Base-by-base conservation (phyloP, 2,329 filamentous ascomycete genomes). In the Calonectria pseudoturangicola region DNA sequence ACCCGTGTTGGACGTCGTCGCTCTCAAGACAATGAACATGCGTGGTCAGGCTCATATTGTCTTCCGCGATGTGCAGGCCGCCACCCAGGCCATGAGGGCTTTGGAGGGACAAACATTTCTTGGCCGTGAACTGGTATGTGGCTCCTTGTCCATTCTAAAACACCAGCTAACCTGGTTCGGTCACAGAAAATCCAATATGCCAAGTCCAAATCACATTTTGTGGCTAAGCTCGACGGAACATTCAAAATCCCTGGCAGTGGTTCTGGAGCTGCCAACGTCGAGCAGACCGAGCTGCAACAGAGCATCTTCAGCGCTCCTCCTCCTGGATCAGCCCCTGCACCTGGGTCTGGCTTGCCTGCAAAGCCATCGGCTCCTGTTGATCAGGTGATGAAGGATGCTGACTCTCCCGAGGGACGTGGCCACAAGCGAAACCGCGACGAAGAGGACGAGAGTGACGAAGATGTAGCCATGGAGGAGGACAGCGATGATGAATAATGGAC, bases 21-120 rank as follows among this genome's bases (percentile, higher is more conserved):
- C 95, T 36, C 88, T 98, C 79, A 97, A 95, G 86, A 98, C 95
- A 1, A 89, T 89, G 83, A 95, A 95, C 86, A 98, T 98, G 96
- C 93, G 97, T 63, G 97, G 97, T 3, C 97, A 99, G 85, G 97
- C 97, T 74, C 97, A 98, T 81, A 88, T 99, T 73, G 94, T 97
- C 16, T 98, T 95, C 83, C 91, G 94, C 71, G 96, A 99, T 83
- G 88, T 96, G 41, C 94, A 98, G 77, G 92, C 95, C n/a, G 95
- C 95, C 65, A 98, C 96, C 28, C 95, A 98, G 82, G 97, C 97
- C 2, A 95, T 99, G 95, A 89, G 96, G 76, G 92, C 94, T 13
- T 87, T 98, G 60, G 93, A 98, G 79, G 95, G 94, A 2, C 94
- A 95, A 80, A 91, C 94, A 2, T 95, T 99, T 76, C 93, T 97